Evolutionary conservation across 352 stramenopile genomes (phyloP), one percentile per base, ranked within the genome.

Genomic region (Globisporangium acanthophoron): DNA sequence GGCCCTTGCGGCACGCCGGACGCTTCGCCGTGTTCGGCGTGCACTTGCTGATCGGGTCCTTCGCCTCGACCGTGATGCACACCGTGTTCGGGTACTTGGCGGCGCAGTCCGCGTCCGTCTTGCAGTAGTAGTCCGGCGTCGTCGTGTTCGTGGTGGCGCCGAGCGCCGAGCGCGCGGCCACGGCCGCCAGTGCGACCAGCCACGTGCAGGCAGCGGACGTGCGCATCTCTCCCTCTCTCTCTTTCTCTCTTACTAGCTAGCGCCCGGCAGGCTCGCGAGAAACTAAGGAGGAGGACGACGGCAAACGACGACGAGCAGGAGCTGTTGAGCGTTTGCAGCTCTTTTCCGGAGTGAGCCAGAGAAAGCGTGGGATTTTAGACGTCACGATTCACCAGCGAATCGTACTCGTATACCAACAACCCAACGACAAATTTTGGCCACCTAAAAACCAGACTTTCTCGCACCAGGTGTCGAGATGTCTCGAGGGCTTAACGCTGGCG

Each of bases 21-120:
- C 81, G 81, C 63, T 74, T 71, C 37, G 71, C 60, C 11, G 84
- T 88, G 69, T 94, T 90, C 50, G 85, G 85, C 40, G 85, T 94
- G 68, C 85, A 94, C 63, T 94, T 94, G 51, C 71, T 78, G 16
- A 82, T 68, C 54, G 84, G 69, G 51, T 83, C 82, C 47, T 92
- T 87, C 47, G 75, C 76, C 63, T 90, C 78, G 41, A 94, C 74
- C 21, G 70, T 71, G 61, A 94, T 92, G 67, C 85, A 94, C 48
- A 78, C 80, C 7, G 85, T 92, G 44, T 70, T 75, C 0, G 80
- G 66, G 58, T 71, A 94, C 5, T 64, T 79, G 1, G 67, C 33
- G 33, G 33, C 73, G 56, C 85, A 94, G 65, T 94, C 83, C 8
- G 59, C 57, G 69, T 94, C 83, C 45, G 76, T 78, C 57, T 75